phyloP scores from a whole-genome alignment of 352 stramenopile genomes.

The Globisporangium polare region DNA sequence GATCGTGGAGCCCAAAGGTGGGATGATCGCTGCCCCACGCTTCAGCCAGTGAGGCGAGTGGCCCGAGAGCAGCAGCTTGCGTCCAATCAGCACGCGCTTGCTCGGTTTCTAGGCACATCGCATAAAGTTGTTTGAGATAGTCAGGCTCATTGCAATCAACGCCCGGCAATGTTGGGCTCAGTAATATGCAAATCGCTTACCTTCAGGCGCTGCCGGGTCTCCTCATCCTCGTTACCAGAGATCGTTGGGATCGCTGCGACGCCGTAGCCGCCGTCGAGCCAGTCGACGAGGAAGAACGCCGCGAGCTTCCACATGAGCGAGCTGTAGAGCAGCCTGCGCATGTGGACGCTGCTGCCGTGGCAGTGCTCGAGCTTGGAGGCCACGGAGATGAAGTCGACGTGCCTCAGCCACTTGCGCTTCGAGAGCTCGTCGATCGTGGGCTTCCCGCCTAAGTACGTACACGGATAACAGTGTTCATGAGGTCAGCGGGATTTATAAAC shows the following conservation, averaged over 20 bases:
- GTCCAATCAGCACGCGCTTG: constrained; percentile 11
- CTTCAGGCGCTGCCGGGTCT: constrained; percentile 15
- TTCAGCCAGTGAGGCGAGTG: constrained; percentile 20
- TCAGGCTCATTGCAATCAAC: too few relatives aligned
- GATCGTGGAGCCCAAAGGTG: constrained; percentile 28
- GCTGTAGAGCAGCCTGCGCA: constrained; percentile 23
- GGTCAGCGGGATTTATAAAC: not conserved
- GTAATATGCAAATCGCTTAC: not conserved
- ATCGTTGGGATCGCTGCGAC: not conserved
- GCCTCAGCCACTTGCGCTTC: constrained; percentile 48
- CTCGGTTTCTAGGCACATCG: constrained; percentile 6
- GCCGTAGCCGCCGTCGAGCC: constrained; percentile 15
- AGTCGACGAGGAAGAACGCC: constrained; percentile 41
- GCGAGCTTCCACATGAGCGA: constrained; percentile 52
- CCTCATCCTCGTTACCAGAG: constrained; percentile 27
- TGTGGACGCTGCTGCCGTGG: constrained; percentile 3
- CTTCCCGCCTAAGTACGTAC: constrained; percentile 22
- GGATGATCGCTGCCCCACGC: constrained; percentile 31
- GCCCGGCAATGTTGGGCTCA: not conserved
- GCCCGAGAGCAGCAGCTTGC: constrained; percentile 14
- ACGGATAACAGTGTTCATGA: too few relatives aligned
- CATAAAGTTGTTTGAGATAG: not conserved
- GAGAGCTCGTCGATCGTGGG: constrained; percentile 36
- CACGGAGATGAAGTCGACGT: constrained; percentile 51
- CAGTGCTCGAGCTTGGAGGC: constrained; percentile 26